Base-by-base conservation (phyloP, 345 rosid species). In the Psidium friedrichsthalianum region DNA sequence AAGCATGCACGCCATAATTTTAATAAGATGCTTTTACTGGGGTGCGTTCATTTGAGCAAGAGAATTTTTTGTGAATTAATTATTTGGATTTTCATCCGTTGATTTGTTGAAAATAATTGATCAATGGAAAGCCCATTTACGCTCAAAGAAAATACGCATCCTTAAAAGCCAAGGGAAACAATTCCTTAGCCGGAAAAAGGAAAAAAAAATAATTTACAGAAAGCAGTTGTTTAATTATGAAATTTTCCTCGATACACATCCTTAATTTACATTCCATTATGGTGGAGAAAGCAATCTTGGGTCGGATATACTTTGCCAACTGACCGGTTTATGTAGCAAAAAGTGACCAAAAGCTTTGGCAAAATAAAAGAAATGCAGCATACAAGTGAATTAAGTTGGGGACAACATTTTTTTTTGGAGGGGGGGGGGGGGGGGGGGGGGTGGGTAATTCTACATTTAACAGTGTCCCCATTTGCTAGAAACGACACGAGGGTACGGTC, bases 71-170 rank as follows among this genome's bases (percentile, higher is more conserved):
- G 20, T 13, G 36, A 61, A 15, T 29, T 29, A 7, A 15, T 14
- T 61, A 14, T 6, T 7, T 0, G 0, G 2, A 61, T 6, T 29
- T 14, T 27, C 0, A 0, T 7, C 6, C 0, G 5, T 29, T 29
- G 8, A 2, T 61, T 61, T 29, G 21, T 61, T 61, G 42, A 61
- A 61, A 61, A 61, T 29, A 3, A 61, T 61, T 3, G 2, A 1
- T 61, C 1, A 15, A 29, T 29, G 8, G 15, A 61, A 29, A 29
- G 5, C 7, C 40, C 5, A 14, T 7, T 6, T n/a, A 6, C 4
- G 4, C 1, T 6, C 6, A 29, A 14, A 58, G 5, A n/a, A 27
- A 27, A 29, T 14, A 14, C 1, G 1, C 6, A n/a, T 42, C 29
- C 21, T 47, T 12, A 44, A 80, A 80, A 5, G n/a, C 22, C 11